Evolutionary conservation across 2,329 filamentous ascomycete genomes (phyloP).

Genomic region (Harringtonia lauricola): DNA sequence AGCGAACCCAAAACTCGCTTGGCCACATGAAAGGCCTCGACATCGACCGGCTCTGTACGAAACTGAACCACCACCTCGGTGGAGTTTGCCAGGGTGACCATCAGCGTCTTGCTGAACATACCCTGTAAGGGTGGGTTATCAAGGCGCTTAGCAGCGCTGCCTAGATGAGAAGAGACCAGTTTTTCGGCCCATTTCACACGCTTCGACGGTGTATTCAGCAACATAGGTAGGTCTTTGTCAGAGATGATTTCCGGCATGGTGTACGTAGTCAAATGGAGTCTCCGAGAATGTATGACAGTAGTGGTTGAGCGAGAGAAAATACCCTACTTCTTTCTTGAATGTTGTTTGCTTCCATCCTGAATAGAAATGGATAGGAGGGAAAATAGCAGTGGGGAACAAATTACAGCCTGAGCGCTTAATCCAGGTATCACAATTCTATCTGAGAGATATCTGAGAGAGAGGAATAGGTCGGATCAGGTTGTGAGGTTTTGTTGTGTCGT

Average conservation of each 20-base stretch:
- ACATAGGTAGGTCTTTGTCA: slow-evolving; percentile 13
- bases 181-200: slow-evolving; percentile 17
- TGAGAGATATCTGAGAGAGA: too few relatives aligned
- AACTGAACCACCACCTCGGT: slow-evolving; percentile 14
- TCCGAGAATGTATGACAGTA: too few relatives aligned
- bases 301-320: too few relatives aligned
- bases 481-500: too few relatives aligned
- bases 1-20: slow-evolving; percentile 6
- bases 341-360: too few relatives aligned
- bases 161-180: slow-evolving; percentile 15
- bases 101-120: slow-evolving; percentile 17
- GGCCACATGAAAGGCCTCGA: slow-evolving; percentile 10
- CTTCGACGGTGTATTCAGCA: slow-evolving; percentile 16
- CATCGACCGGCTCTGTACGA: slow-evolving; percentile 12
- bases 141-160: slow-evolving; percentile 14
- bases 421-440: too few relatives aligned
- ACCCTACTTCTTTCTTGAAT: too few relatives aligned
- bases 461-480: too few relatives aligned
- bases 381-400: too few relatives aligned
- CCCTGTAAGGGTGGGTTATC: slow-evolving; percentile 17
- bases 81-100: slow-evolving; percentile 10
- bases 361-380: too few relatives aligned
- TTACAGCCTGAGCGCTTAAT: too few relatives aligned
- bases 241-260: background rate
- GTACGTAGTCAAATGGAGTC: too few relatives aligned